Evolutionary conservation across 116 monocot genomes (phyloP).

Genomic region (Phalaenopsis hybrid): DNA sequence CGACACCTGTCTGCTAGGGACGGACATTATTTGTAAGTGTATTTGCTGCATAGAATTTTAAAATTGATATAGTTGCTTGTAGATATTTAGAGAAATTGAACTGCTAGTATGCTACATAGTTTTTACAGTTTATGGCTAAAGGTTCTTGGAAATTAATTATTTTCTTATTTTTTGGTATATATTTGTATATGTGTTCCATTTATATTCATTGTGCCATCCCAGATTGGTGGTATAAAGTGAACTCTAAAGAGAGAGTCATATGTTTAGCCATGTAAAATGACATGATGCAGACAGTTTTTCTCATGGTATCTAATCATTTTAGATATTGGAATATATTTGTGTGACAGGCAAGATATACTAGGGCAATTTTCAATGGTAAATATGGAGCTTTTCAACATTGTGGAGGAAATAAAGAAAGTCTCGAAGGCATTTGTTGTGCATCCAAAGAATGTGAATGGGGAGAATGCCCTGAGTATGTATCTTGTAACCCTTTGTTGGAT

Average conservation of each 20-base stretch:
- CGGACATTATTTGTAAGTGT: too few species aligned
- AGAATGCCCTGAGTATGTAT: slow-evolving; percentile 75
- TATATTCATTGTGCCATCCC: neutral
- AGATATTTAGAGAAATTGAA: neutral
- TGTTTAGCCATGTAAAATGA: neutral
- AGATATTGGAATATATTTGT: neutral
- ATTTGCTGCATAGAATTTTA: too few species aligned
- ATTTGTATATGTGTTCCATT: neutral
- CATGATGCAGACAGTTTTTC: neutral
- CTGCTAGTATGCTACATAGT: neutral
- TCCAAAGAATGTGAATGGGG: slow-evolving; percentile 81
- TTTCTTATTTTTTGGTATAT: neutral
- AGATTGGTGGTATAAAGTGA: neutral
- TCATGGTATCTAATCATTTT: neutral
- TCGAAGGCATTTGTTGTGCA: slow-evolving; percentile 90
- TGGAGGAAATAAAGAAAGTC: slow-evolving; percentile 98
- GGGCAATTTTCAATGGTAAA: slow-evolving; percentile 98
- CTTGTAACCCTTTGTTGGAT: neutral
- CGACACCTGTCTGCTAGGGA: too few species aligned
- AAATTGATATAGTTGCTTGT: neutral
- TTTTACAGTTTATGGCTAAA: neutral
- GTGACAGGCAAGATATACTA: slow-evolving; percentile 72
- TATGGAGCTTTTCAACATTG: slow-evolving; percentile 93
- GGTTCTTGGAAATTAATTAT: neutral
- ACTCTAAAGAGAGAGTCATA: neutral